Conservation (phyloP, 2,329 filamentous ascomycete genomes). For the Verticillium alfalfae region DNA sequence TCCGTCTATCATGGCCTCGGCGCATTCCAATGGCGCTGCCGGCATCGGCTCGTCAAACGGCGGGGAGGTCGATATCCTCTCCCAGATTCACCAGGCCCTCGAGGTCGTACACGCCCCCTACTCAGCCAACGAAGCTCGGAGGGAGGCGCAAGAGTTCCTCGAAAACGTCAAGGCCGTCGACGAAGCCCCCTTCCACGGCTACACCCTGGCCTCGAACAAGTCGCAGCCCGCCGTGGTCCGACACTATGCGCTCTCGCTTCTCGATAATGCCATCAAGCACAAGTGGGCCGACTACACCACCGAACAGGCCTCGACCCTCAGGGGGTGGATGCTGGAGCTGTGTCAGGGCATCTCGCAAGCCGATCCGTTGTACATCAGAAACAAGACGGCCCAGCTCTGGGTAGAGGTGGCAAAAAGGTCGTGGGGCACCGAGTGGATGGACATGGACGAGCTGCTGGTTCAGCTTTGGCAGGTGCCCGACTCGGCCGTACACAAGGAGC, state of each 20-base stretch:
- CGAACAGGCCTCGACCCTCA: constrained; percentile 63
- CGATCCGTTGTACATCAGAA: constrained; percentile 79
- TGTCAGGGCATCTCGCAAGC: constrained; percentile 63
- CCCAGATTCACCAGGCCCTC: constrained; percentile 76
- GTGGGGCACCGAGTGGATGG: constrained; percentile 90
- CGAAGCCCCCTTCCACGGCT: constrained; percentile 81
- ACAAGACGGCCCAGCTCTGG: constrained; percentile 94
- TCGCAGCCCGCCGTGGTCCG: constrained; percentile 75
- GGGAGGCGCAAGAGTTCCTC: constrained; percentile 78
- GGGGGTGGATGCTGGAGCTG: constrained; percentile 73
- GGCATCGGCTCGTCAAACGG: constrained; percentile 24
- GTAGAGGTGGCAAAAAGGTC: constrained; percentile 88
- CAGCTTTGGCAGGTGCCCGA: constrained; percentile 72
- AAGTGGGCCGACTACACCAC: constrained; percentile 69
- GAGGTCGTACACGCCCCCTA: constrained; percentile 79
- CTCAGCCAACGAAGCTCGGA: constrained; percentile 74
- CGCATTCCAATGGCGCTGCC: constrained; percentile 25
- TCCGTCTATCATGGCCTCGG: constrained; percentile 21
- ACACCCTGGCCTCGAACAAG: constrained; percentile 70
- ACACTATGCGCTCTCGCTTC: constrained; percentile 87
- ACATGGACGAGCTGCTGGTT: constrained; percentile 84
- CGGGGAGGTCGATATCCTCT: constrained; percentile 41
- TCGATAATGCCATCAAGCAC: constrained; percentile 86
- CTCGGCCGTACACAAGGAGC: constrained; percentile 65
- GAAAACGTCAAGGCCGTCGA: constrained; percentile 76